Evolutionary conservation across 352 stramenopile species (phyloP), one percentile per base, ranked within the genome.

Genomic region (Globisporangium splendens): DNA sequence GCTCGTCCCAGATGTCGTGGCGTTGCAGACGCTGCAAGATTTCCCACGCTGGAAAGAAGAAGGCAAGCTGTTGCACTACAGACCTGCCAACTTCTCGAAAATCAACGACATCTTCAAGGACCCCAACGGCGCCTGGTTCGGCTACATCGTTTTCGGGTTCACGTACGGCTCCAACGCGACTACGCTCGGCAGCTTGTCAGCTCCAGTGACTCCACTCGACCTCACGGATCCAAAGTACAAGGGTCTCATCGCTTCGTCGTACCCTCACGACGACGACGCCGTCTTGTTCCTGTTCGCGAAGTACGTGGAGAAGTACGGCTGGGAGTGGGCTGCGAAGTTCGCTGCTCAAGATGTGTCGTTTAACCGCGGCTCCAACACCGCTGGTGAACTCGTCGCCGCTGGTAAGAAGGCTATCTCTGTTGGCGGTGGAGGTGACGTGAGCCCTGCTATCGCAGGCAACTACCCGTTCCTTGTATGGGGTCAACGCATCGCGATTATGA

Each of bases 241-340:
- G 33, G 63, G 55, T 44, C 39, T 75, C 24, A 82, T 86, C 52
- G 71, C 66, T 48, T 83, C 71, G 2, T 44, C 68, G 28, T 79
- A 83, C 59, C 76, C 76, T 7, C 64, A 79, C 42, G 76, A 83
- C 54, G 73, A 83, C 53, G 73, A 83, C 28, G 66, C 71, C n/a
- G 58, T 66, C 21, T 59, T 86, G 21, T 86, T 82, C 65, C 20
- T 83, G 44, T 83, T 79, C 53, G 33, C 58, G 0, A 54, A 54
- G 20, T 83, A 82, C 58, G 61, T 82, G 1, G 61, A 83, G 63
- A 74, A 73, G 59, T 86, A 81, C 60, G 75, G 72, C 46, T 86
- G 70, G 75, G 67, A 71, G 22, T 86, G 75, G 73, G 68, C 71
- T 31, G 52, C 65, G 15, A 71, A 79, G 65, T 33, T 85, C 12